phyloP scores from a whole-genome alignment of 192 early-diverging fungal species.

The Endogone sp. region DNA sequence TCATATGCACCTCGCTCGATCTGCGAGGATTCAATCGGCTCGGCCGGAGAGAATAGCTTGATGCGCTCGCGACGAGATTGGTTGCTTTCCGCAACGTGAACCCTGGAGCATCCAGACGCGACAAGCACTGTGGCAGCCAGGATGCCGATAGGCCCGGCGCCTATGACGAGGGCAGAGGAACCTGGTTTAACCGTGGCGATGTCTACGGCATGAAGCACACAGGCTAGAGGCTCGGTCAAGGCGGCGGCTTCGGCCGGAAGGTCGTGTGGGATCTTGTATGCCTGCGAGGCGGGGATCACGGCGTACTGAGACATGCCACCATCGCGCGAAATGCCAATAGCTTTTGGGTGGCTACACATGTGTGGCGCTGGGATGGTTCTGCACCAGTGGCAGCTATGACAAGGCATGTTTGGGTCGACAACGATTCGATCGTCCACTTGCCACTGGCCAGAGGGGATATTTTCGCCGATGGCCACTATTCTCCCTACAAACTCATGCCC shows the following conservation, averaged over 20 bases:
- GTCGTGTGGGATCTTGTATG: constrained; percentile 22
- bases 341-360: constrained; percentile 31
- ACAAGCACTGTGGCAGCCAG: constrained; percentile 39
- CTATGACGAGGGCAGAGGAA: constrained; percentile 37
- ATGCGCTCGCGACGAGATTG: constrained; percentile 34
- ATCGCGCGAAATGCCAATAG: constrained; percentile 44
- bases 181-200: constrained; percentile 38
- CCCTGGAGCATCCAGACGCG: constrained; percentile 33
- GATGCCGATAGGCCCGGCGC: constrained; percentile 50
- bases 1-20: no score
- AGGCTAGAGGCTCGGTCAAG: constrained; percentile 48
- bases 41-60: constrained; percentile 17
- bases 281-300: constrained; percentile 29
- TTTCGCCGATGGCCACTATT: constrained; percentile 35
- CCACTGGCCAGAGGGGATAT: constrained; percentile 21
- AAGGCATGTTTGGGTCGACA: constrained; percentile 47
- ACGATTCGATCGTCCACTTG: constrained; percentile 37
- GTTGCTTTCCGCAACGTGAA: constrained; percentile 39
- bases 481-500: constrained; percentile 50
- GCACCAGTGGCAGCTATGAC: constrained; percentile 41
- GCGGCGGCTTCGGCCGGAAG: constrained; percentile 39
- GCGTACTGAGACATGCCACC: constrained; percentile 50
- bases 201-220: constrained; percentile 49
- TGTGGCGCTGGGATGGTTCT: constrained; percentile 41
- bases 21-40: constrained; percentile 21